Conservation (phyloP, 768 basidiomycete genomes). For the Gelatoporia subvermispora region DNA sequence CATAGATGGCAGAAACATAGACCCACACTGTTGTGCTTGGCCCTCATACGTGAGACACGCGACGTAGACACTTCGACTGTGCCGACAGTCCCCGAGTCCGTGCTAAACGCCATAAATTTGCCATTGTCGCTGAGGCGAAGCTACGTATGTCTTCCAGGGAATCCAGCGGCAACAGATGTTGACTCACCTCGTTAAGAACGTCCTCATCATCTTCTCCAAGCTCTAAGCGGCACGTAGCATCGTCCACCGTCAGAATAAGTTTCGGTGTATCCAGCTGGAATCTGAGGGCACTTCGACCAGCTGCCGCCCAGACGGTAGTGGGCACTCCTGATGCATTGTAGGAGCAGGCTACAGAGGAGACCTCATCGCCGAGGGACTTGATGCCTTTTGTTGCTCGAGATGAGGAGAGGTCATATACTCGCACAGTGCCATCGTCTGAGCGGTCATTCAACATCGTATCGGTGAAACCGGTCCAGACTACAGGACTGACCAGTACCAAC, state of each 20-base stretch:
- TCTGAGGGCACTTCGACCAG: constrained; percentile 43
- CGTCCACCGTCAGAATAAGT: constrained; percentile 48
- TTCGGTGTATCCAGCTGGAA: constrained; percentile 43
- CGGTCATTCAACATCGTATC: not conserved
- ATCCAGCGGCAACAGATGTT: constrained; percentile 1
- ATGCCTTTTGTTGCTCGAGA: constrained; percentile 61
- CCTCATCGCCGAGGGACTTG: constrained; percentile 48
- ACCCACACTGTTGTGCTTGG: constrained; percentile 58
- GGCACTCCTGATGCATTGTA: constrained; percentile 34
- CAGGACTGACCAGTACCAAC: constrained; percentile 54
- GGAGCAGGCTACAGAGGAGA: constrained; percentile 57
- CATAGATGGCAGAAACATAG: not conserved
- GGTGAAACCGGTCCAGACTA: too few relatives aligned
- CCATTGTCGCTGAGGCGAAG: constrained; percentile 53
- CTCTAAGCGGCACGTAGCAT: constrained; percentile 43
- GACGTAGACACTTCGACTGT: constrained; percentile 53
- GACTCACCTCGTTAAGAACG: constrained; percentile 62
- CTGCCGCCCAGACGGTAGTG: constrained; percentile 61
- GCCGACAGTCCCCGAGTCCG: constrained; percentile 67
- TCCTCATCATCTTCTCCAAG: constrained; percentile 52
- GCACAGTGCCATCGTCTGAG: constrained; percentile 64
- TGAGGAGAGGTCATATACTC: constrained; percentile 58
- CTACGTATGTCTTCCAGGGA: constrained; percentile 38
- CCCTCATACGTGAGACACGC: constrained; percentile 51
- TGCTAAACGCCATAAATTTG: constrained; percentile 57